These are phyloP conservation scores for Erysimum cheiranthoides DNA, from an alignment of 345 rosid genomes.

Conservation along the genomic window DNA sequence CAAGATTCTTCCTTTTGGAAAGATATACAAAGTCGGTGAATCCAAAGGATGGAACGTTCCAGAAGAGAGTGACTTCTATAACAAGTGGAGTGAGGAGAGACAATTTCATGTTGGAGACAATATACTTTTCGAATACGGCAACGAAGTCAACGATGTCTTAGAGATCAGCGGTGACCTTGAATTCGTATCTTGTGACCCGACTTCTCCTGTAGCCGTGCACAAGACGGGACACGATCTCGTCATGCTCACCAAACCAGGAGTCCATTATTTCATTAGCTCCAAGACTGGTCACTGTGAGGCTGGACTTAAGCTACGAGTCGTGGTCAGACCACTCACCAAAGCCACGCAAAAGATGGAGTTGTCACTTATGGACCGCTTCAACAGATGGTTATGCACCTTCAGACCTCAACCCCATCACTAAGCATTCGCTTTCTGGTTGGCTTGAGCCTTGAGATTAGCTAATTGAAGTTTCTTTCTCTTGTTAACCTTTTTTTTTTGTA, in stretches of 20 bases:
- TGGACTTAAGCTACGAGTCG: neutral
- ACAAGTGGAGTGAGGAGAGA: neutral
- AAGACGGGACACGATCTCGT: neutral
- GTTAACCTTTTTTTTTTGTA: neutral
- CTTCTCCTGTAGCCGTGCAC: neutral
- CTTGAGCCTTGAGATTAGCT: too few relatives aligned
- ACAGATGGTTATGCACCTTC: neutral
- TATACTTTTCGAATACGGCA: neutral
- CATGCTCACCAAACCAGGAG: neutral
- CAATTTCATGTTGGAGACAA: neutral
- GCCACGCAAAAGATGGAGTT: neutral
- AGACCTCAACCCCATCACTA: neutral
- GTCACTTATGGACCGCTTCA: neutral
- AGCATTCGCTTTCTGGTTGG: neutral
- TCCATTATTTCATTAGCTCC: slow-evolving; percentile 3
- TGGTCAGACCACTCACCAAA: neutral
- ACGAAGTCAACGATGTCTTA: neutral
- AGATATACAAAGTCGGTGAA: neutral
- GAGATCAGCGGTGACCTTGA: neutral
- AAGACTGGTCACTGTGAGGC: neutral
- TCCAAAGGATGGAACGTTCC: neutral
- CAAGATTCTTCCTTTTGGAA: neutral
- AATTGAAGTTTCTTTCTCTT: neutral
- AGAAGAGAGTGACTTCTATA: neutral
- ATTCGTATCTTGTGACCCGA: neutral